Conservation (phyloP, 2,329 filamentous ascomycete species). For the Coniochaeta ligniaria region DNA sequence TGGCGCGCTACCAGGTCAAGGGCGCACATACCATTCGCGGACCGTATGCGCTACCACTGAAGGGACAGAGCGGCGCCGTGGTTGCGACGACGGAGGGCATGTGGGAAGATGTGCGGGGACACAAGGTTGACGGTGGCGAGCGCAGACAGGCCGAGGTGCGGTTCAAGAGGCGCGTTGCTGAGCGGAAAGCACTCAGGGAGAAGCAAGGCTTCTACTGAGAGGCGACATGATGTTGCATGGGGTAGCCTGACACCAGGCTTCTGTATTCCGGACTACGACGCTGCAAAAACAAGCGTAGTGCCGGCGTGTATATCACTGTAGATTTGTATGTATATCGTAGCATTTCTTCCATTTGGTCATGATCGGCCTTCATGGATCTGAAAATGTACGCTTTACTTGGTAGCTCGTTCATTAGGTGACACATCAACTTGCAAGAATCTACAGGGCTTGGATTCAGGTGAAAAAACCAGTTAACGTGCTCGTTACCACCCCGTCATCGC, state of each 20-base stretch:
- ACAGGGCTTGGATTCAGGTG: neutral
- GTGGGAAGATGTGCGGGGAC: constrained; percentile 83
- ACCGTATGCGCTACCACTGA: constrained; percentile 63
- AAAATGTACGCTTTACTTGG: neutral
- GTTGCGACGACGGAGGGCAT: constrained; percentile 76
- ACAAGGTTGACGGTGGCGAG: constrained; percentile 96
- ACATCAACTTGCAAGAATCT: neutral
- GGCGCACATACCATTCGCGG: constrained; percentile 66
- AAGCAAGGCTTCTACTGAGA: constrained; percentile 7
- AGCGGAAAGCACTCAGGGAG: constrained; percentile 60
- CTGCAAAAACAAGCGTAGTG: neutral
- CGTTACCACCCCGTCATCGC: neutral
- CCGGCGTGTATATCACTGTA: neutral
- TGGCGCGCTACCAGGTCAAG: constrained; percentile 60
- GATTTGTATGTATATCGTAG: neutral
- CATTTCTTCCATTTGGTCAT: neutral
- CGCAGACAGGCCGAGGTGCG: constrained; percentile 77
- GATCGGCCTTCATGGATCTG: neutral
- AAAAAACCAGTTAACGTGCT: neutral
- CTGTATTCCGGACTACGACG: neutral
- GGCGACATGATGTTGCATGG: neutral
- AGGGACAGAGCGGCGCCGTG: constrained; percentile 51
- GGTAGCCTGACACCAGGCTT: neutral
- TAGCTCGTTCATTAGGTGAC: neutral
- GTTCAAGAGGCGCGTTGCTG: constrained; percentile 75